Base-by-base conservation (phyloP, 2,329 filamentous ascomycete species). In the Verticillium klebahnii region DNA sequence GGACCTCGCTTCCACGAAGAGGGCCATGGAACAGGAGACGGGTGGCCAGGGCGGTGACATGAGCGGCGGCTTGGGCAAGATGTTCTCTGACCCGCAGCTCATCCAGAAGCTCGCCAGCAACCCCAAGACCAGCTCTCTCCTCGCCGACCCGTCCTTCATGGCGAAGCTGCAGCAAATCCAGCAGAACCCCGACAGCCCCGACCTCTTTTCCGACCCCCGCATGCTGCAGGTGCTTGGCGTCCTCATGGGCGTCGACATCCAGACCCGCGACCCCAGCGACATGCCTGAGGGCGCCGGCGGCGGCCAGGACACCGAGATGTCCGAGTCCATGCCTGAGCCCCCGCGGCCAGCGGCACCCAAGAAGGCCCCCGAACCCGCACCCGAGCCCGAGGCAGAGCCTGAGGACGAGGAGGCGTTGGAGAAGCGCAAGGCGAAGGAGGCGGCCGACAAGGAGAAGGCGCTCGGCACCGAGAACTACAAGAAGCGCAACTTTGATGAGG, bases 391-490 rank as follows among this genome's bases (percentile, higher is more conserved):
- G 69, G 84, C 85, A 0, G 88, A 90, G 70, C 85, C 88, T 69
- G 83, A 85, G 45, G 92, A 96, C 67, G 93, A 97, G 71, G 95
- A 98, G 75, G 85, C 89, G 0, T 74, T 87, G 61, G 91, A 90
- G 64, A 93, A 93, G 78, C 91, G 91, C 79, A 91, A 95, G 82
- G 92, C 92, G 50, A 96, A 98, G 82, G 91, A 89, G 71, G 92
- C 90, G 66, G 95, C 93, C 55, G 95, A 99, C 70, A 91, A 93
- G 74, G 91, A 97, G 79, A 99, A 99, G 86, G 91, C 89, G 34
- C 82, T 96, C 62, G 95, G 95, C 62, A 99, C 94, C 15, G 92
- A 95, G 69, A 89, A 89, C 75, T 99, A 99, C 85, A 99, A 99
- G 89, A 98, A 98, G 86, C 89, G 92, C 69, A 89, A 97, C 73